Base-by-base conservation (phyloP, 2,329 filamentous ascomycete species). In the Colletotrichum chlorophyti region DNA sequence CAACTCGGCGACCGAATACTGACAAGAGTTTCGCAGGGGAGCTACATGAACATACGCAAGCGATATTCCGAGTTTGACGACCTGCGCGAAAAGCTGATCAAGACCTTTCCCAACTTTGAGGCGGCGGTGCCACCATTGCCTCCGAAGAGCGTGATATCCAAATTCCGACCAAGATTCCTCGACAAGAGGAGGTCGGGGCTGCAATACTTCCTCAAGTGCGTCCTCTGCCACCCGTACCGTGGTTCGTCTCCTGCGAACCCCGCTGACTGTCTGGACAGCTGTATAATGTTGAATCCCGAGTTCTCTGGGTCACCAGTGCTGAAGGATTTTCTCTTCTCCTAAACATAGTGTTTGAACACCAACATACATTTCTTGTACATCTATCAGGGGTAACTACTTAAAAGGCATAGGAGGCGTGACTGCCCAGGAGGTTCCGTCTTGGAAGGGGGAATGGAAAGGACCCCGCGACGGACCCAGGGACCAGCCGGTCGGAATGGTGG, bases 61-160 rank as follows among this genome's bases (percentile, higher is more conserved):
- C 83, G 93, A 71, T 98, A 97, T 74, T 97, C 93, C 0, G 94
- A 98, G 72, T 98, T 98, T 69, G 92, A 96, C 71, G 86, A 91
- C 53, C 83, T 99, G 60, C 85, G 93, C 51, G 76, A 82, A 46
- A 86, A 87, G 64, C 83, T 99, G 17, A 78, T 92, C 38, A 80
- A 83, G 66, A 91, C 92, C 1, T 98, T 98, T 66, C 94, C 95
- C 5, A 84, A 89, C 65, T 93, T 93, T 19, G 87, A 86, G 68
- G 90, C 85, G 21, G 91, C 93, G n/a, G 86, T 99, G 70, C 95
- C 95, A n/a, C 81, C 85, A 31, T 79, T 99, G 59, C 95, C 95
- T 40, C 91, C 92, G 29, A 99, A 99, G 77, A 96, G 91, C 70
- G 80, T 96, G 48, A 86, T 98, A 51, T 94, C 90, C 77, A 91